Evolutionary conservation across 2,329 filamentous ascomycete species (phyloP), one percentile per base, ranked within the genome.

Genomic region (Aphanoascus verrucosus): DNA sequence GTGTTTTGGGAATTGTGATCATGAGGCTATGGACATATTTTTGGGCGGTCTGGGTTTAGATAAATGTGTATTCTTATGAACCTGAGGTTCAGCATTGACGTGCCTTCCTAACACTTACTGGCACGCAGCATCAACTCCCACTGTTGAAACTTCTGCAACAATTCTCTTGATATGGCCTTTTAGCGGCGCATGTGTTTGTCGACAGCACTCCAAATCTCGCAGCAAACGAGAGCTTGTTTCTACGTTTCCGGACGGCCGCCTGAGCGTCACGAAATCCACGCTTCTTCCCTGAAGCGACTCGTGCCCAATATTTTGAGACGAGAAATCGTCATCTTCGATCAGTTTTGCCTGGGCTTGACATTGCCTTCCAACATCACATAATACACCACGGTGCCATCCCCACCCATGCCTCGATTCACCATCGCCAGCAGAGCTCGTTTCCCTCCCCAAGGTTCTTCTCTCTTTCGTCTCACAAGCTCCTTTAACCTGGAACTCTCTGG

Each of bases 281-380:
- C 19, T 15, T 11, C 42, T 32, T 32, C 9, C 42, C 20, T n/a
- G 14, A n/a, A 31, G 20, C 42, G 28, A 14, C 3, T 32, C 17
- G 6, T 15, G 42, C 23, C 14, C 32, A 17, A 14, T 14, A 12
- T 35, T 20, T 32, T 17, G 20, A 42, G 28, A 7, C 7, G n/a
- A 15, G 17, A 8, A 15, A 23, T 45, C 9, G 14, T 31, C 34
- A 40, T 51, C 47, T 17, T 54, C 53, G 54, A 49, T 71, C 66
- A 83, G 65, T 84, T 83, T 65, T 83, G 81, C 57, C 81, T 69
- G 11, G 81, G 81, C 67, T 84, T 84, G 28, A 83, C 78, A 50
- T 80, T 73, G 3, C 80, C 81, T 62, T 83, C 80, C 60, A 82
- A 79, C 47, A 83, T 72, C 57, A 84, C 74, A 63, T 84, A 84